Evolutionary conservation across 2,329 filamentous ascomycete genomes (phyloP), one percentile per base, ranked within the genome.

Genomic region (Calonectria henricotiae): DNA sequence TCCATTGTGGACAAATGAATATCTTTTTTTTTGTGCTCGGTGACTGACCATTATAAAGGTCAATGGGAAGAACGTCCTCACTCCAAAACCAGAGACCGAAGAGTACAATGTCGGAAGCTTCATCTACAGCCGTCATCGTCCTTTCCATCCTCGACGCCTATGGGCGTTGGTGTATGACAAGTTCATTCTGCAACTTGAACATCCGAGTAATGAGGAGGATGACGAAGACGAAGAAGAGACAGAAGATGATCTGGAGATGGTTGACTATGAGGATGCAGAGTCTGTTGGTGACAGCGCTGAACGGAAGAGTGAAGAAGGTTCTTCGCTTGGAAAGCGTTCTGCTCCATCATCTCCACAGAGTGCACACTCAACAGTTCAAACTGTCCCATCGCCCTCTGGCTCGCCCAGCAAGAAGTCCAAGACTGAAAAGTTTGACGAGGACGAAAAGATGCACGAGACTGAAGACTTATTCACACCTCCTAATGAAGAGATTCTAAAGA

Each of bases 51-150:
- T 49, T 8, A 1, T 46, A 9, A 20, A 84, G 82, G 82, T 85
- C 41, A 86, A 86, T 54, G 85, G 84, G 0, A 80, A 80, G 17
- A 89, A 89, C 30, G 86, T 87, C 2, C 78, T 91, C 61, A 90
- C 89, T 0, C 91, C 91, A 0, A 93, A 89, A 77, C 92, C 92
- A 0, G 92, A 94, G 81, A 93, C 91, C 0, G 85, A 93, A 65
- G 92, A 93, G 84, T 93, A 93, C 76, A 91, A 90, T 8, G 91
- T 94, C 12, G 87, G 89, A 41, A 94, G 89, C 77, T 93, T 93
- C 73, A 89, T 94, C 13, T 94, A 94, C 78, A 84, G 86, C 1
- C 87, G 89, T 0, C 84, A 88, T 8, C 83, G 88, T 0, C 90
- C 90, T 0, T 88, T 89, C 65, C 85, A 88, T 46, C 87, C 87